phyloP scores from a whole-genome alignment of 2,329 filamentous ascomycete species.

The Triangularia setosa region DNA sequence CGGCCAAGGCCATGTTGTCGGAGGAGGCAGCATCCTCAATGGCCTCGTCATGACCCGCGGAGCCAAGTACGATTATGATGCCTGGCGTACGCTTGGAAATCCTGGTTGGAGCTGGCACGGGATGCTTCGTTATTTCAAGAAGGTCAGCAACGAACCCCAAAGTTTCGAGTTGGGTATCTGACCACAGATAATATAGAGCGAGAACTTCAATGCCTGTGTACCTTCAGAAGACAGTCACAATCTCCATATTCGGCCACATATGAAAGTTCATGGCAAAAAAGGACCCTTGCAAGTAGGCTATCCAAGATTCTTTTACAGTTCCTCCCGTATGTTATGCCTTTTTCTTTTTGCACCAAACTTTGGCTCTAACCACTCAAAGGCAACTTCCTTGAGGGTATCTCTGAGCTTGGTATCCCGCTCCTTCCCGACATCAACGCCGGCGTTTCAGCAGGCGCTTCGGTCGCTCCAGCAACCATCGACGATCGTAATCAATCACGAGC shows the following conservation, averaged over 20 bases:
- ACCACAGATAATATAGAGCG: constrained; percentile 30
- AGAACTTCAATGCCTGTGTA: constrained; percentile 33
- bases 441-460: constrained; percentile 33
- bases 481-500: constrained; percentile 38
- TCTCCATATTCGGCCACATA: constrained; percentile 29
- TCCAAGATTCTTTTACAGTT: constrained; percentile 37
- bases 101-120: constrained; percentile 18
- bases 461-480: constrained; percentile 38
- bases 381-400: constrained; percentile 36
- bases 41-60: constrained; percentile 21
- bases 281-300: constrained; percentile 39
- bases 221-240: constrained; percentile 22
- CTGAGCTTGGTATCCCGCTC: constrained; percentile 35
- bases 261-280: constrained; percentile 31
- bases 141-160: neutral
- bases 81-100: constrained; percentile 19
- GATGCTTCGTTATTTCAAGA: constrained; percentile 22
- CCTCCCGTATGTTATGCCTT: constrained; percentile 32
- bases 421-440: constrained; percentile 37
- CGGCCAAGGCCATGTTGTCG: constrained; percentile 37
- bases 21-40: constrained; percentile 29
- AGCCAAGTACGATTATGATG: constrained; percentile 17
- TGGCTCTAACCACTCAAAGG: constrained; percentile 25
- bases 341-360: too few species aligned
- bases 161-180: constrained; percentile 17